These are phyloP conservation scores for Arachis hypogaea DNA, from an alignment of 306 rosid genomes.

Conservation along the genomic window DNA sequence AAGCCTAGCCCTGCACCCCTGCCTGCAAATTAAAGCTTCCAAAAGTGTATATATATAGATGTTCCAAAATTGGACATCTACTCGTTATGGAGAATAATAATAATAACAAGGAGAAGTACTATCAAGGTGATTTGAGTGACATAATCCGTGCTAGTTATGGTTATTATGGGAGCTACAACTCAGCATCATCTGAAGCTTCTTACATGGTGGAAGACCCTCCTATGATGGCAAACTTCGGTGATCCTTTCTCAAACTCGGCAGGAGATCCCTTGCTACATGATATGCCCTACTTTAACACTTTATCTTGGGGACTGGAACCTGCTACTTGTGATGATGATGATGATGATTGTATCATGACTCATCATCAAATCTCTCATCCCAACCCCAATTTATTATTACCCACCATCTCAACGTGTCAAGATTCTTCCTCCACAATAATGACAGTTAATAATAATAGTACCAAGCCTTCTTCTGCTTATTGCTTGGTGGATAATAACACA, in stretches of 20 bases:
- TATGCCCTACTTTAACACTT: slow-evolving; percentile 33
- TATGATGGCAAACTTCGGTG: slow-evolving; percentile 52
- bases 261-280: slow-evolving; percentile 71
- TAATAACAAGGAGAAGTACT: slow-evolving; percentile 35
- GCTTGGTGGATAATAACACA: slow-evolving; percentile 45
- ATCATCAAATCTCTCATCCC: not conserved
- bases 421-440: not conserved
- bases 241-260: slow-evolving; percentile 62
- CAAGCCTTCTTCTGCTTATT: slow-evolving; percentile 37
- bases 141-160: slow-evolving; percentile 60
- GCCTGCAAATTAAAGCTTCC: slow-evolving; percentile 6
- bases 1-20: too few species aligned
- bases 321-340: not conserved
- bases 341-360: too few species aligned
- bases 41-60: not conserved
- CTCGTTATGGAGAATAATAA: too few species aligned
- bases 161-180: slow-evolving; percentile 7
- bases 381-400: too few species aligned
- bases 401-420: too few species aligned
- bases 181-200: slow-evolving; percentile 32
- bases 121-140: slow-evolving; percentile 79
- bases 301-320: slow-evolving; percentile 29
- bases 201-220: slow-evolving; percentile 37
- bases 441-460: too few species aligned
- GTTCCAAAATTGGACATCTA: slow-evolving; percentile 18